Conservation (phyloP, 75 land plant genomes). For the Pinus taeda region DNA sequence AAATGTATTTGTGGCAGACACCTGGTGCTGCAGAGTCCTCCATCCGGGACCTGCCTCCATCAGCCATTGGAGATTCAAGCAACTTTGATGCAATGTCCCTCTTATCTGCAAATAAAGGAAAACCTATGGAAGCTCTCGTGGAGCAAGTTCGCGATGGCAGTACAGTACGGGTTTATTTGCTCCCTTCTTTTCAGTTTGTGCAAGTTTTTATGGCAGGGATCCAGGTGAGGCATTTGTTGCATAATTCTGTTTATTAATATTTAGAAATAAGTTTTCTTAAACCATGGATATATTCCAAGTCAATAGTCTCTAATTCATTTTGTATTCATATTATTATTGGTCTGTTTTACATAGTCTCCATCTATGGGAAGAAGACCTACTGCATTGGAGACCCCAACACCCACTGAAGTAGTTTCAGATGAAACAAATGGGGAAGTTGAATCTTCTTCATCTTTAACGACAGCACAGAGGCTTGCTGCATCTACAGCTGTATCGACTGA, state of each 20-base stretch:
- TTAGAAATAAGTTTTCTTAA: not conserved
- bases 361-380: conserved; percentile 88
- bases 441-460: conserved; percentile 39
- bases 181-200: conserved; percentile 94
- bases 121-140: conserved; percentile 76
- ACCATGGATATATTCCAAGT: not conserved
- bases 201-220: conserved; percentile 95
- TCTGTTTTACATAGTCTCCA: conserved; percentile 57
- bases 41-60: conserved; percentile 87
- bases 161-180: conserved; percentile 85
- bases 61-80: conserved; percentile 83
- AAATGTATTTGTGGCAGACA: conserved; percentile 36
- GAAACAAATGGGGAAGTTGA: conserved; percentile 72
- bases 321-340: not conserved
- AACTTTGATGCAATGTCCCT: conserved; percentile 82
- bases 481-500: conserved; percentile 46
- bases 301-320: not conserved
- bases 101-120: conserved; percentile 67
- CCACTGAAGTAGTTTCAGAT: conserved; percentile 20
- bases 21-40: conserved; percentile 85
- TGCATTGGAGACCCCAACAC: conserved; percentile 21
- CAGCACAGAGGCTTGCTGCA: conserved; percentile 87
- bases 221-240: conserved; percentile 61
- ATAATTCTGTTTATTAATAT: not conserved
- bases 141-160: conserved; percentile 98